Evolutionary conservation across 345 rosid species (phyloP), one percentile per base, ranked within the genome.

Genomic region (Citrus australasica): DNA sequence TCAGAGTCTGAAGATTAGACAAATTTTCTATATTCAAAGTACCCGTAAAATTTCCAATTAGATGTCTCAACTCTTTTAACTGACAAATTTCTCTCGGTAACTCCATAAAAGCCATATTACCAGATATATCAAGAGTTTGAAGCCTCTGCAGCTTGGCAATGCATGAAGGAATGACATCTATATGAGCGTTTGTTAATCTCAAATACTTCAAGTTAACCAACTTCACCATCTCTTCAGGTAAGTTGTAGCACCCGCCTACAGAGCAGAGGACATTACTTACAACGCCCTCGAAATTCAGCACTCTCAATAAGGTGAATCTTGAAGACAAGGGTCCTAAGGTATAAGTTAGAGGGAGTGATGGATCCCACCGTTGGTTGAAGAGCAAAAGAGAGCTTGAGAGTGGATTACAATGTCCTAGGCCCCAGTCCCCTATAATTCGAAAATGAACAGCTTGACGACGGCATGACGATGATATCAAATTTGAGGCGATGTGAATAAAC

Each of bases 1-100:
- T 74, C 51, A 73, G 48, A 33, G 76, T 73, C 30, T 5, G 76
- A 58, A 73, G 76, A 27, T 53, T 70, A 16, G 16, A 8, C 61
- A 70, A 17, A 28, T 19, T 53, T 4, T 70, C 73, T 27, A 70
- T 70, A 8, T 0, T 11, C 38, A 70, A 19, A 28, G 4, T 13
- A 0, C 74, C 74, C 4, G 1, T 1, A 21, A 72, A 72, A 11
- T 5, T 0, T 58, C 76, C 65, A 5, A 56, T 22, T 24, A 58
- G 9, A 72, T 74, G 76, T 38, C 67, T 74, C 19, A 74, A 74
- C 17, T 24, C 35, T 7, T 59, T 19, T 10, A 74, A 17, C 56
- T 60, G 10, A 3, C 3, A 59, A 61, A 74, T 33, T 24, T 74
- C 56, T 37, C 2, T 14, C 0, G 76, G 56, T 27, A 59, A 33